Percentiles rank a stretch among this genome's conserved stretches.
phyloP scores from a whole-genome alignment of 192 early-diverging fungal genomes.

The Thamnidium elegans region DNA sequence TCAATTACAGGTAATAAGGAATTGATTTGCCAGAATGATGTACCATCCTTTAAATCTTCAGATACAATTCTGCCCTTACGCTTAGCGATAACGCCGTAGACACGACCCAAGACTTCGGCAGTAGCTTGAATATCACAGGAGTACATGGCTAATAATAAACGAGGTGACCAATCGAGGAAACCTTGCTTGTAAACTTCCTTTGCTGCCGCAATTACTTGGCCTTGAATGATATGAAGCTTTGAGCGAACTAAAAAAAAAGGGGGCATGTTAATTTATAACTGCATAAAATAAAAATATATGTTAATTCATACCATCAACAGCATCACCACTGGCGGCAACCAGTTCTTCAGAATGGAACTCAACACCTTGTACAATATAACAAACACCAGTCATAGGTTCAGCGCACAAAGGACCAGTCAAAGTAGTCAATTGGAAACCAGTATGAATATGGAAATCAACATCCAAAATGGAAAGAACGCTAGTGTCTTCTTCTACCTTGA shows the following conservation, averaged over 20 bases:
- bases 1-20: conserved; percentile 91
- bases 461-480: conserved; percentile 47
- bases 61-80: conserved; percentile 89
- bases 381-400: conserved; percentile 88
- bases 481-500: conserved; percentile 23
- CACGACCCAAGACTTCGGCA: conserved; percentile 93
- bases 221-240: conserved; percentile 52
- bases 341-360: conserved; percentile 36
- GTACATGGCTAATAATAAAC: conserved; percentile 95
- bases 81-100: conserved; percentile 90
- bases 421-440: conserved; percentile 94
- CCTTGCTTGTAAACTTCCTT: conserved; percentile 78
- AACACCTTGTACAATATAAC: conserved; percentile 71
- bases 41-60: conserved; percentile 98
- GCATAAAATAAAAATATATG: not conserved
- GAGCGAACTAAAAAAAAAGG: conserved; percentile 32
- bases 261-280: not conserved
- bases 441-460: conserved; percentile 76
- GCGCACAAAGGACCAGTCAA: conserved; percentile 87
- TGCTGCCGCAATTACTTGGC: conserved; percentile 87
- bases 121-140: conserved; percentile 94
- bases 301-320: conserved; percentile 35
- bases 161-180: conserved; percentile 92
- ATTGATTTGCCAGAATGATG: conserved; percentile 90
- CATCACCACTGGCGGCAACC: conserved; percentile 23